Conservation (phyloP, 1,284 basidiomycete species). For the Ustilago bromivora region DNA sequence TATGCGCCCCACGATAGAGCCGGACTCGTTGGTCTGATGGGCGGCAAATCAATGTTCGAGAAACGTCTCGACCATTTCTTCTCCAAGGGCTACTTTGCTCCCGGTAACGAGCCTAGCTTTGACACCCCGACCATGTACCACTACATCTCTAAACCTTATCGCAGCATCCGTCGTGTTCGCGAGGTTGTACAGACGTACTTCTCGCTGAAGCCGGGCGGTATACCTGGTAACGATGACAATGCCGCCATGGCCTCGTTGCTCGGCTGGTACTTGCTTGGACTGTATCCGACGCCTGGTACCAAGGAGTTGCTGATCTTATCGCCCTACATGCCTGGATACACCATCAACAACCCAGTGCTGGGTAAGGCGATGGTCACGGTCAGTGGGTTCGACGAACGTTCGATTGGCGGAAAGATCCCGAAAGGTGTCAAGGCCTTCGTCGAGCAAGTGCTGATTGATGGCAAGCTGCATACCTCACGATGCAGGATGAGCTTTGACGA, state of each 20-base stretch:
- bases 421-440: slow-evolving; percentile 46
- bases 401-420: slow-evolving; percentile 30
- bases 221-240: slow-evolving; percentile 73
- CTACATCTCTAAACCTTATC: slow-evolving; percentile 42
- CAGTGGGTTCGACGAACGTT: slow-evolving; percentile 43
- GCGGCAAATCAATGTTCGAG: slow-evolving; percentile 47
- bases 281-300: slow-evolving; percentile 74
- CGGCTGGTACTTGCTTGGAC: slow-evolving; percentile 74
- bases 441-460: slow-evolving; percentile 39
- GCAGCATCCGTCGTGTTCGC: slow-evolving; percentile 45
- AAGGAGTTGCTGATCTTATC: slow-evolving; percentile 59
- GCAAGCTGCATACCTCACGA: slow-evolving; percentile 33
- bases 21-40: slow-evolving; percentile 57
- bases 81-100: slow-evolving; percentile 48
- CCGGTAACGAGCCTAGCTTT: slow-evolving; percentile 64
- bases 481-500: slow-evolving; percentile 54
- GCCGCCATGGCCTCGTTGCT: slow-evolving; percentile 80
- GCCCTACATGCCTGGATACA: slow-evolving; percentile 58
- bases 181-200: slow-evolving; percentile 55
- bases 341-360: slow-evolving; percentile 54
- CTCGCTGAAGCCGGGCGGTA: slow-evolving; percentile 36
- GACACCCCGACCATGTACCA: slow-evolving; percentile 58
- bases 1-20: slow-evolving; percentile 59
- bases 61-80: slow-evolving; percentile 61
- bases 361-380: slow-evolving; percentile 52